These are phyloP conservation scores for Nosema muscidifuracis DNA, from an alignment of 371 early-diverging fungal genomes.

Conservation along the genomic window DNA sequence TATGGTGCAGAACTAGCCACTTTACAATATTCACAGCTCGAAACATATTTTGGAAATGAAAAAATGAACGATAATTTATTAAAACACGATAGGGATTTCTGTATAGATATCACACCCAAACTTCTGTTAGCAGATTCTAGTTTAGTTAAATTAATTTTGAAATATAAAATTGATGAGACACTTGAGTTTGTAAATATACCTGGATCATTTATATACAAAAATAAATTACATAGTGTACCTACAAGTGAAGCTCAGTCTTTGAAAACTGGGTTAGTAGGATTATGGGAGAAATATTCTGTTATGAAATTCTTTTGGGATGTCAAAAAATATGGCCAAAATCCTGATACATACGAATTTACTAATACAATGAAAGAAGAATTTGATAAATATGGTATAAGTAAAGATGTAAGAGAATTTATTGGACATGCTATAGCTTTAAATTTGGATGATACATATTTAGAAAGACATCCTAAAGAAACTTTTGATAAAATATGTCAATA, in stretches of 20 bases:
- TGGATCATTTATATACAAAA: conserved; percentile 83
- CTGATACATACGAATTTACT: conserved; percentile 18
- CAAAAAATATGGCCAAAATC: conserved; percentile 52
- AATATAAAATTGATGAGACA: conserved; percentile 91
- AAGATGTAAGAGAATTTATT: conserved; percentile 85
- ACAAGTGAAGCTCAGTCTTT: conserved; percentile 79
- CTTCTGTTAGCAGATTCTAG: conserved; percentile 95
- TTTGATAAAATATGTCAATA: conserved; percentile 84
- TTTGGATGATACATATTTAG: conserved; percentile 80
- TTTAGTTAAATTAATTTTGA: conserved; percentile 68
- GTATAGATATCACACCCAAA: conserved; percentile 96
- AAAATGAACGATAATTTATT: conserved; percentile 4
- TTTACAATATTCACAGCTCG: conserved; percentile 52
- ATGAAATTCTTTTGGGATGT: conserved; percentile 92
- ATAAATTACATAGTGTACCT: conserved; percentile 84
- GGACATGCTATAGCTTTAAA: conserved; percentile 96
- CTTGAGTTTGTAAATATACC: conserved; percentile 89
- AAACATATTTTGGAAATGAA: conserved; percentile 30
- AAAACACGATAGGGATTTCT: conserved; percentile 77
- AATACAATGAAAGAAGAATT: conserved; percentile 77
- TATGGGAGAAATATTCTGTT: conserved; percentile 84
- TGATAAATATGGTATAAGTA: conserved; percentile 77
- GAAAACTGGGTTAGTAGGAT: conserved; percentile 74
- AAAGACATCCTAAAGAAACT: conserved; percentile 76
- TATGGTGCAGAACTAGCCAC: conserved; percentile 79